Conservation (phyloP, 208 protist species). For the Trichomonas vaginalis region DNA sequence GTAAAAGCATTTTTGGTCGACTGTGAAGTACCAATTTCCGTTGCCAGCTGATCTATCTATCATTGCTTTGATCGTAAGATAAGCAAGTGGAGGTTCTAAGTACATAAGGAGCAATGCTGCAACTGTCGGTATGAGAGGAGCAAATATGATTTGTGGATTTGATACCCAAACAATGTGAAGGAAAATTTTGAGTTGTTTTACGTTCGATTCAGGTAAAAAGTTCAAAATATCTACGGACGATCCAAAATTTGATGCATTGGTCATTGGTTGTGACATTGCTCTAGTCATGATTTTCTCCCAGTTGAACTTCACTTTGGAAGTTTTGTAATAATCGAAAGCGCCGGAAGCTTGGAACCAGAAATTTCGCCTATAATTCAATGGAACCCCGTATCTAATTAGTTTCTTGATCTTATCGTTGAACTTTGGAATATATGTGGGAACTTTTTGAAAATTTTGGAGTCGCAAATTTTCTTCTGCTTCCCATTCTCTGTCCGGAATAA, state of each 20-base stretch:
- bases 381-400: not conserved
- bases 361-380: not conserved
- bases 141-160: not conserved
- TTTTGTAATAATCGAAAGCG: not conserved
- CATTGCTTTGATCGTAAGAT: not conserved
- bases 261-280: not conserved
- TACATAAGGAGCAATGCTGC: not conserved
- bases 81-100: not conserved
- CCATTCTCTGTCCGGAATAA: not conserved
- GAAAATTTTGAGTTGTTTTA: not conserved
- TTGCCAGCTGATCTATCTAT: not conserved
- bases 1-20: not conserved
- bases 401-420: not conserved
- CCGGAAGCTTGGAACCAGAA: not conserved
- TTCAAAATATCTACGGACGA: not conserved
- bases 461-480: not conserved
- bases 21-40: not conserved
- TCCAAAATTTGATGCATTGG: not conserved
- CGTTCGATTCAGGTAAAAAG: not conserved
- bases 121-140: not conserved
- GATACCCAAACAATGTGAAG: not conserved
- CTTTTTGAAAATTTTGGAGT: not conserved
- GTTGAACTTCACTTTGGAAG: not conserved
- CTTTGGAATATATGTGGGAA: not conserved
- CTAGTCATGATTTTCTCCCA: not conserved